Base-by-base conservation (phyloP, 1,284 basidiomycete species). In the Heliocybe sulcata region DNA sequence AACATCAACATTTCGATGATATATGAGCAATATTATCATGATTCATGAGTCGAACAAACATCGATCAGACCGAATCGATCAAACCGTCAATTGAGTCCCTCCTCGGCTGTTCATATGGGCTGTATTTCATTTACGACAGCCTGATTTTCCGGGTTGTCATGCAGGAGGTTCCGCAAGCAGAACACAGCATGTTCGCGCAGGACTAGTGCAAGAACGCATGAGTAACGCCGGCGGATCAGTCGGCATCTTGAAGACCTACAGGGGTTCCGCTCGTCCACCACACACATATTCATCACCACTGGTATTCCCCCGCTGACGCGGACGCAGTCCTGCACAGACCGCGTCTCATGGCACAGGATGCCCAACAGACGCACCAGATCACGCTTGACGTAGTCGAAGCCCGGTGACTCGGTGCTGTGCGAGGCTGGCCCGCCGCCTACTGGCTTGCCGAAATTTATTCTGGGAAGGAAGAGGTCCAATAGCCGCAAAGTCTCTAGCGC, bases 141-240 rank as follows among this genome's bases (percentile, higher is more conserved):
- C 71, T 96, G 92, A 63, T 92, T 96, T 57, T 83, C 87, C 16
- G 69, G 60, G 65, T 95, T 96, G 45, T 77, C 74, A 60, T 84
- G 76, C 56, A 95, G 77, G 23, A 95, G 67, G 68, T 90, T 92
- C 48, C 83, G 82, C 20, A 96, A 74, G 11, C 91, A 78, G 60
- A 96, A 85, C 45, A 96, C 80, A 1, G 93, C 92, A 67, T 96
- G 90, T 69, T 96, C 94, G 35, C 92, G 83, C 49, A 97, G 72
- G 71, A 92, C 93, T 94, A 64, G 20, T 35, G 22, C 50, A 42
- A 25, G 47, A 20, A n/a, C 6, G 8, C 35, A 49, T 27, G 27
- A 54, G 33, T 27, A n/a, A 14, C 33, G 10, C 20, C n/a, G 22
- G 38, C 38, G 19, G 16, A 6, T 16, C 38, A n/a, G 6, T 20